Percentiles rank a stretch among this genome's conserved stretches.
These are phyloP conservation scores for Bipolaris cookei DNA, from an alignment of 2,329 filamentous ascomycete genomes.

Conservation along the genomic window DNA sequence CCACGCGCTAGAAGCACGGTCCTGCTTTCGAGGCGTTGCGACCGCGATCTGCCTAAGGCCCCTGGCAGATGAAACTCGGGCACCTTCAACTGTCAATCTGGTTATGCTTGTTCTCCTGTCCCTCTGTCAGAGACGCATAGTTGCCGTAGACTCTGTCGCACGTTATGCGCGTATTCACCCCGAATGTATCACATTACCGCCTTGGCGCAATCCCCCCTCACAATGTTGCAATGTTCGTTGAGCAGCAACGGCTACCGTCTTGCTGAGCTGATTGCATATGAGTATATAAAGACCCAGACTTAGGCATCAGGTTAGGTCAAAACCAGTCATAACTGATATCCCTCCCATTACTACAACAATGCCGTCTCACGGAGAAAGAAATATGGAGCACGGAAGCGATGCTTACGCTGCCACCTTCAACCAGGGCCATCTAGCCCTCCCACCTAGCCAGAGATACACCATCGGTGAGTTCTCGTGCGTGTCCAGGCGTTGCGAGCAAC, in stretches of 20 bases:
- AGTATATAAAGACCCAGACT: constrained; percentile 5
- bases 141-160: constrained; percentile 13
- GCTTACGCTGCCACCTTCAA: constrained; percentile 66
- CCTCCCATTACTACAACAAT: constrained; percentile 31
- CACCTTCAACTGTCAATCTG: constrained; percentile 2
- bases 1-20: constrained; percentile 9
- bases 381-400: constrained; percentile 64
- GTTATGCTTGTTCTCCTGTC: not conserved
- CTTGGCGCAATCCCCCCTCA: constrained; percentile 5
- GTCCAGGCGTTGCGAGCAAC: too few relatives aligned
- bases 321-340: not conserved
- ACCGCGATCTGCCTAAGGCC: constrained; percentile 10
- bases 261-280: not conserved
- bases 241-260: not conserved
- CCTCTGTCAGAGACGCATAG: not conserved
- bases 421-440: constrained; percentile 70
- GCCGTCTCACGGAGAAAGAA: constrained; percentile 59
- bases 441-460: constrained; percentile 72
- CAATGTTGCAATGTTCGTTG: not conserved
- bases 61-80: not conserved
- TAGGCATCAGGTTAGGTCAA: not conserved
- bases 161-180: constrained; percentile 7
- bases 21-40: constrained; percentile 4
- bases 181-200: constrained; percentile 8
- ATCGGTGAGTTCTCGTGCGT: constrained; percentile 56